phyloP scores from a whole-genome alignment of 208 protist species.

The Leishmania arabica region DNA sequence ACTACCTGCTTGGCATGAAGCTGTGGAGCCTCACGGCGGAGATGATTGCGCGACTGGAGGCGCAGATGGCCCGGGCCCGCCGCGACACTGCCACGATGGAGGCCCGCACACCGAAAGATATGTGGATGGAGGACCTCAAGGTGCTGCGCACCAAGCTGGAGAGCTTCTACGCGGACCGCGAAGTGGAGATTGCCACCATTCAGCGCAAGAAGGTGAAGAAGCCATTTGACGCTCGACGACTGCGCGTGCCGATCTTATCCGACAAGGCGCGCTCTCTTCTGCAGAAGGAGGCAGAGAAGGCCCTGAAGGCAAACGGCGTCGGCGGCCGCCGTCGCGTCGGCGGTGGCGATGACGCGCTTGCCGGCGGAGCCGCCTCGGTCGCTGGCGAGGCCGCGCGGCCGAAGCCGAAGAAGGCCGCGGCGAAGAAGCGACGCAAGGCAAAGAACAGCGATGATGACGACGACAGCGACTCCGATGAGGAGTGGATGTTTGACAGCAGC shows the following conservation, averaged over 20 bases:
- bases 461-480: conserved; percentile 28
- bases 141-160: conserved; percentile 64
- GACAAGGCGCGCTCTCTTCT: conserved; percentile 80
- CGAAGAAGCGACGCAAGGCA: conserved; percentile 33
- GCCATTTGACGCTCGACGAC: conserved; percentile 63
- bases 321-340: conserved; percentile 6
- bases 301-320: conserved; percentile 32
- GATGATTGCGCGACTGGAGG: conserved; percentile 93
- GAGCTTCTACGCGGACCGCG: conserved; percentile 63
- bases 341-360: conserved; percentile 9
- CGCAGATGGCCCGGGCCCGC: conserved; percentile 78
- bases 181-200: conserved; percentile 69
- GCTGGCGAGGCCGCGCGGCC: conserved; percentile 15
- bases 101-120: conserved; percentile 71
- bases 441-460: conserved; percentile 69
- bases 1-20: conserved; percentile 99
- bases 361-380: conserved; percentile 2
- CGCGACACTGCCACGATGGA: conserved; percentile 83
- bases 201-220: conserved; percentile 87
- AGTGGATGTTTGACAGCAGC: conserved; percentile 38
- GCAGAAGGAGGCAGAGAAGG: conserved; percentile 71
- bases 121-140: conserved; percentile 91
- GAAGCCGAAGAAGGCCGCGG: conserved; percentile 38
- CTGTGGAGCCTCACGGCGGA: conserved; percentile 98
- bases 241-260: conserved; percentile 85